Evolutionary conservation across 768 basidiomycete genomes (phyloP).

Genomic region (Xanthoconium purpureum): DNA sequence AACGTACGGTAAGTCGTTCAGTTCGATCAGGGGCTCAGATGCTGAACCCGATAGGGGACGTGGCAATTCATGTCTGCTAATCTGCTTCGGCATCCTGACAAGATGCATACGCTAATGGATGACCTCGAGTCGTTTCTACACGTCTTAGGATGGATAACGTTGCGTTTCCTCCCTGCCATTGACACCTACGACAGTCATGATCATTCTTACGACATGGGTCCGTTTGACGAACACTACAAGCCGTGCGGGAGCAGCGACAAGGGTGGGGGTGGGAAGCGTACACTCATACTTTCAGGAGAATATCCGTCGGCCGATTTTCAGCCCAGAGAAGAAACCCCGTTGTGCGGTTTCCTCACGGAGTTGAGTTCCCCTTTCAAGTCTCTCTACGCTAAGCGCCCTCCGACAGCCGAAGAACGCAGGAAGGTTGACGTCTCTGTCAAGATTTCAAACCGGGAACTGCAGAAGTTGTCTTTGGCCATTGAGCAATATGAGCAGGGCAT

Average conservation of each 20-base stretch:
- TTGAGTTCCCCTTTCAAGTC: background rate
- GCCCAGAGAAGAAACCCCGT: background rate
- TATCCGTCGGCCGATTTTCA: background rate
- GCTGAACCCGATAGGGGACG: background rate
- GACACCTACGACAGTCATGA: background rate
- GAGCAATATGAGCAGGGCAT: background rate
- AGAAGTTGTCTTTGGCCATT: too few relatives aligned
- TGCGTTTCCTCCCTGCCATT: background rate
- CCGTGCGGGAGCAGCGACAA: background rate
- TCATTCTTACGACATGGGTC: background rate
- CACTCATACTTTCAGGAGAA: rapidly evolving
- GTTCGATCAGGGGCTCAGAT: background rate
- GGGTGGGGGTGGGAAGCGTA: background rate
- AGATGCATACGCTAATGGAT: conserved; percentile 24
- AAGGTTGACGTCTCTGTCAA: background rate
- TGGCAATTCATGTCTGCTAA: conserved; percentile 8
- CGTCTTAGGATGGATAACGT: background rate
- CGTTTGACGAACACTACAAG: background rate
- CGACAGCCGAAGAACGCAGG: background rate
- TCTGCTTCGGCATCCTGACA: conserved; percentile 16
- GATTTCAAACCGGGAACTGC: background rate
- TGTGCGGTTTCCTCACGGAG: background rate
- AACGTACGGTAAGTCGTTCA: background rate
- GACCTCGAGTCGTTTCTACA: conserved; percentile 35
- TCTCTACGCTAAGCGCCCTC: background rate